Evolutionary conservation across 2,329 filamentous ascomycete genomes (phyloP), one percentile per base, ranked within the genome.

Genomic region (Penicillium sp.): DNA sequence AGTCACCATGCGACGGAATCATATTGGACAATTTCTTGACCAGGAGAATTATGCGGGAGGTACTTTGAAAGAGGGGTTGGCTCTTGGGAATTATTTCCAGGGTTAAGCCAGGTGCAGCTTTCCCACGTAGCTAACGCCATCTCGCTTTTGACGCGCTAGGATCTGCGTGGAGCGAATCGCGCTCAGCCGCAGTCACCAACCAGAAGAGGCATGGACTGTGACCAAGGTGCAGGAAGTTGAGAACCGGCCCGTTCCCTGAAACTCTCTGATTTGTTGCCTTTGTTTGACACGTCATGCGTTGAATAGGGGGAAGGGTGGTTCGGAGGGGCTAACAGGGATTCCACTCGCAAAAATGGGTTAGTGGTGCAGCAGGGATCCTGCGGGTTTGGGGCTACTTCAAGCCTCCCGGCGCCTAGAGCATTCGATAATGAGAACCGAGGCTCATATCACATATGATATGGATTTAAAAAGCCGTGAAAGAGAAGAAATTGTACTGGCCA

Each of bases 1-100:
- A 51, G 26, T 51, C 49, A 37, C 49, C 39, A 43, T 44, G 49
- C 9, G 49, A 51, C 14, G 39, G 49, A 16, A 42, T n/a, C 49
- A 51, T 51, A n/a, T 23, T 43, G 49, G 25, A 6, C 46, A 49
- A 35, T 48, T 7, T 2, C 35, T 39, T 19, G 8, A 9, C 35
- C 35, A 39, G n/a, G 35, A n/a, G 35, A 4, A 39, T 19, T 19
- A n/a, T 9, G 35, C 35, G 35, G n/a, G 35, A 11, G 16, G 31
- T 8, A 13, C 25, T 26, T 7, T 3, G 44, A 26, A 3, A 31
- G 26, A 26, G 26, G 14, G 5, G 5, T 16, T 47, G 13, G 4
- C 16, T 16, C 44, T 46, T 27, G 27, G 26, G 9, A 21, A 19
- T 19, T 4, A 31, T 26, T n/a, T 47, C 14, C n/a, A 16, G 45